Conservation (phyloP, 2,329 filamentous ascomycete genomes). For the Trichoderma afroharzianum region DNA sequence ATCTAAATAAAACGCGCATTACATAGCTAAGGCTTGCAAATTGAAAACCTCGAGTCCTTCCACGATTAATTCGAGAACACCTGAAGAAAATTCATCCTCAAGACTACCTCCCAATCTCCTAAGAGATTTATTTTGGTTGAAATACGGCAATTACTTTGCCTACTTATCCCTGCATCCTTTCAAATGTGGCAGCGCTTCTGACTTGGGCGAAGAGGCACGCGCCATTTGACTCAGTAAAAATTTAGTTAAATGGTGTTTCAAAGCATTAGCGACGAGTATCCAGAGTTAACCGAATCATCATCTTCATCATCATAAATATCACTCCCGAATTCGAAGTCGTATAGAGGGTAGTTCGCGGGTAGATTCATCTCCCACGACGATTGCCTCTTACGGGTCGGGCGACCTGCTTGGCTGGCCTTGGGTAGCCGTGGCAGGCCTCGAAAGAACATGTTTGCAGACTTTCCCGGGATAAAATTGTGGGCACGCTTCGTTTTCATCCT, state of each 20-base stretch:
- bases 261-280: no score
- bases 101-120: neutral
- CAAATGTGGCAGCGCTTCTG: neutral
- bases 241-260: no score
- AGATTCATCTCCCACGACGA: no score
- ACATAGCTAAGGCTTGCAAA: neutral
- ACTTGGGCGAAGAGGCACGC: neutral
- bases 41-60: neutral
- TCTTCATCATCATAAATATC: no score
- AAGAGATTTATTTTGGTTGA: neutral
- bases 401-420: neutral
- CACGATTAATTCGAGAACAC: neutral
- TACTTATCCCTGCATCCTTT: neutral
- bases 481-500: neutral
- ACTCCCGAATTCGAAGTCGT: no score
- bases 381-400: neutral
- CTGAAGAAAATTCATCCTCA: neutral
- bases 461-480: rapidly evolving
- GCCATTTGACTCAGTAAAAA: neutral
- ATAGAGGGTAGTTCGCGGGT: no score
- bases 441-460: neutral
- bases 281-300: no score
- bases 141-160: neutral
- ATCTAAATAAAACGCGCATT: no score
- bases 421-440: neutral